Evolutionary conservation across 306 rosid genomes (phyloP).

Genomic region (Leucaena leucocephala): DNA sequence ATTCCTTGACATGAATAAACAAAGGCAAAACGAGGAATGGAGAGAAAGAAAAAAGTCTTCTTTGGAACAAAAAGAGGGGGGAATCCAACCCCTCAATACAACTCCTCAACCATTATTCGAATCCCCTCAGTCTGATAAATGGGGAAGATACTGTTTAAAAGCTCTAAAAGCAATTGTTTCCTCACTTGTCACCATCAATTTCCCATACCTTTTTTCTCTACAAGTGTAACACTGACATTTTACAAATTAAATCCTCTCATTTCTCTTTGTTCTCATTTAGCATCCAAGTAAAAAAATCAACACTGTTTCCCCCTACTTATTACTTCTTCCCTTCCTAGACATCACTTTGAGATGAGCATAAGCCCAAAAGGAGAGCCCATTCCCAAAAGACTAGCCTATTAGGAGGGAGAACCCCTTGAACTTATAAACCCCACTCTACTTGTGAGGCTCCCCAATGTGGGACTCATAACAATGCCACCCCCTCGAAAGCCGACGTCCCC

Average conservation of each 20-base stretch:
- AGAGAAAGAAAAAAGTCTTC: neutral
- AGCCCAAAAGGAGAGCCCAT: too few species aligned
- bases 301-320: neutral
- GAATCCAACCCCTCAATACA: neutral
- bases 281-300: neutral
- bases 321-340: neutral
- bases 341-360: too few species aligned
- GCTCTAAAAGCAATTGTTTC: neutral
- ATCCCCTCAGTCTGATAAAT: neutral
- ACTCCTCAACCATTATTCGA: neutral
- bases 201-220: neutral
- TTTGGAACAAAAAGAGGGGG: neutral
- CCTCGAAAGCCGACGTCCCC: too few species aligned
- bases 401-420: too few species aligned
- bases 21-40: neutral
- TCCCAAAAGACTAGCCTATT: too few species aligned
- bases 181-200: neutral
- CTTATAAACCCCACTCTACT: too few species aligned
- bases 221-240: neutral
- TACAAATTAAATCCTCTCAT: neutral
- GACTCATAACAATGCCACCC: too few species aligned
- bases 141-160: neutral
- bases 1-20: slow-evolving; percentile 6
- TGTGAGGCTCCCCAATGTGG: too few species aligned
- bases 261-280: neutral